Evolutionary conservation across 176 grass and related monocot genomes (phyloP).

Genomic region (Paspalum notatum): DNA sequence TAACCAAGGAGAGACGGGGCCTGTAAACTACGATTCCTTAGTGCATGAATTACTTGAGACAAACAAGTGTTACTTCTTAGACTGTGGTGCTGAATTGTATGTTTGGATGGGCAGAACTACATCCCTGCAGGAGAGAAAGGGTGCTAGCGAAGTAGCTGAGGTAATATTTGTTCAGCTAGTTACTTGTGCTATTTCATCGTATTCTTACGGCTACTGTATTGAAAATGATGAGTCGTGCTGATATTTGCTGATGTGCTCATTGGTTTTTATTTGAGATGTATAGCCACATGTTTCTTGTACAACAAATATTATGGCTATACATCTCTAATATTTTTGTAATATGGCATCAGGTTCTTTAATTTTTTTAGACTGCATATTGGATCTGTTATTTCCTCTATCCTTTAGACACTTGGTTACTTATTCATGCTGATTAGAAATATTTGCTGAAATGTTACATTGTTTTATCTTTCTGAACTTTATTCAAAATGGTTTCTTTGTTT

Average conservation of each 20-base stretch:
- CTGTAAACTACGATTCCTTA: slow-evolving; percentile 58
- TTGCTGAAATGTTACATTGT: slow-evolving; percentile 6
- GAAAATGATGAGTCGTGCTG: neutral
- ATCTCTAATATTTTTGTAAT: neutral
- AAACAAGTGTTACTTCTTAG: slow-evolving; percentile 91
- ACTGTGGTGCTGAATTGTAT: slow-evolving; percentile 75
- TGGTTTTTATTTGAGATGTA: neutral
- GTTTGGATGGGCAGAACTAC: slow-evolving; percentile 93
- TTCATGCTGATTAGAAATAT: neutral
- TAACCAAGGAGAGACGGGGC: slow-evolving; percentile 66
- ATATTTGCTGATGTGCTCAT: neutral
- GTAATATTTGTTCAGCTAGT: slow-evolving; percentile 45
- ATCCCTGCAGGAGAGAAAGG: slow-evolving; percentile 88
- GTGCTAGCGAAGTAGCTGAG: slow-evolving; percentile 80
- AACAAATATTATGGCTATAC: no score
- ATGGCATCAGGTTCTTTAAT: neutral
- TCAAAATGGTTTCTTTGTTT: neutral
- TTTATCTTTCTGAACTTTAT: neutral
- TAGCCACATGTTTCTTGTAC: no score
- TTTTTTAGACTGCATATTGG: neutral
- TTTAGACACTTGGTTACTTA: slow-evolving; percentile 15
- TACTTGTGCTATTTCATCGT: neutral
- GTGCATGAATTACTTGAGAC: slow-evolving; percentile 78
- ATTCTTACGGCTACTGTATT: neutral
- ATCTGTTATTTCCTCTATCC: neutral